Conservation (phyloP, 139 green algal genomes). For the Coelastrella sp. region DNA sequence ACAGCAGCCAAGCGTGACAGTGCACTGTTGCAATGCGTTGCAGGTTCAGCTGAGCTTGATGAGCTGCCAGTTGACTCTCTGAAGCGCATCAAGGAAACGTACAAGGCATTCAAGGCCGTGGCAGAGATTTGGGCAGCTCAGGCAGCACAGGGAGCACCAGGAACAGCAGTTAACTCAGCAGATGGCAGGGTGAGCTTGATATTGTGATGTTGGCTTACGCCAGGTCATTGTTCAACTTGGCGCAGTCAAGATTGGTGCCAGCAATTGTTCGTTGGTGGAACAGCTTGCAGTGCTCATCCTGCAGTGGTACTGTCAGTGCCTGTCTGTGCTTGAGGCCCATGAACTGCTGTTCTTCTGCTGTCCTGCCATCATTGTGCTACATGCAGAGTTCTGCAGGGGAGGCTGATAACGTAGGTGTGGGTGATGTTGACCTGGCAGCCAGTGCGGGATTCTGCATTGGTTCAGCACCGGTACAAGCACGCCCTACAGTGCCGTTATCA, state of each 20-base stretch:
- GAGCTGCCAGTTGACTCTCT: slow-evolving; percentile 72
- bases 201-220: too few species aligned
- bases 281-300: neutral
- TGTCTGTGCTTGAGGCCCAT: neutral
- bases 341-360: too few species aligned
- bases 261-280: too few species aligned
- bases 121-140: neutral
- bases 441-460: slow-evolving; percentile 57
- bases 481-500: slow-evolving; percentile 6
- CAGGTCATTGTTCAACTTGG: too few species aligned
- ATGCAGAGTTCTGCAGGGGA: neutral
- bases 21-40: neutral
- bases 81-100: slow-evolving; percentile 78
- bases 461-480: slow-evolving; percentile 49
- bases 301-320: neutral
- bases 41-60: slow-evolving; percentile 66
- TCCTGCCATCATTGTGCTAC: too few species aligned
- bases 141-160: neutral
- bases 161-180: neutral
- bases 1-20: too few species aligned
- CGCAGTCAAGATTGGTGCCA: too few species aligned
- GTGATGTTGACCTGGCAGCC: slow-evolving; percentile 56
- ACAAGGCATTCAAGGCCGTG: slow-evolving; percentile 63
- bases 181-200: neutral
- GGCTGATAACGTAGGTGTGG: slow-evolving; percentile 32